phyloP scores from a whole-genome alignment of 2,329 filamentous ascomycete species.

The Colletotrichum liaoningense region DNA sequence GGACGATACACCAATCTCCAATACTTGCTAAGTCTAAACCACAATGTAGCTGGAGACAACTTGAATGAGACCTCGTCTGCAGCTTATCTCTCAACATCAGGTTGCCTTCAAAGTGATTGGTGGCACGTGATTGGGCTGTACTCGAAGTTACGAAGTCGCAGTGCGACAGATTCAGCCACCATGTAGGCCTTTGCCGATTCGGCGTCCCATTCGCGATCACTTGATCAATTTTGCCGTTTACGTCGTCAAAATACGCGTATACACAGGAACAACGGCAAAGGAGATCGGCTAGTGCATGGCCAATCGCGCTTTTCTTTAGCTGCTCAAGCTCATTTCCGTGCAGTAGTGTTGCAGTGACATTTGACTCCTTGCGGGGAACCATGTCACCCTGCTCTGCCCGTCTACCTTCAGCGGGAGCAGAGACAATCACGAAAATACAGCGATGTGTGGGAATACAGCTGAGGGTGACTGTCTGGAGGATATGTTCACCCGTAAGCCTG shows the following conservation, averaged over 20 bases:
- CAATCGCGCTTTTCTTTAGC: background rate
- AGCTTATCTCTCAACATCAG: background rate
- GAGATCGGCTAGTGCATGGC: background rate
- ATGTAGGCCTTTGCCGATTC: fast-evolving
- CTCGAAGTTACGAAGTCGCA: background rate
- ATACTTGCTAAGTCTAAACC: too few relatives aligned
- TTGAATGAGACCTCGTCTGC: too few relatives aligned
- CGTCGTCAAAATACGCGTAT: background rate
- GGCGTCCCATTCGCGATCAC: background rate
- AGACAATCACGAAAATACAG: background rate
- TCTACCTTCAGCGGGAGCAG: background rate
- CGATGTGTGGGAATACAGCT: background rate
- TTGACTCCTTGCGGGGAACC: background rate
- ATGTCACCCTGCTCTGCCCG: background rate
- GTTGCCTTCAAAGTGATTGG: background rate
- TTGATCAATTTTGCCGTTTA: background rate
- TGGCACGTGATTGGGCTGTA: background rate
- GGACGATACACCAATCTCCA: too few relatives aligned
- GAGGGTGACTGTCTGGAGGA: background rate
- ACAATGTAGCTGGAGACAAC: too few relatives aligned
- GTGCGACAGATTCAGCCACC: background rate
- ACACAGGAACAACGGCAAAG: background rate
- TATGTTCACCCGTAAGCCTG: background rate
- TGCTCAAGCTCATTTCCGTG: background rate
- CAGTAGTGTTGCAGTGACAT: background rate